Evolutionary conservation across 441 rosid species (phyloP).

Genomic region (Populus hybrid): DNA sequence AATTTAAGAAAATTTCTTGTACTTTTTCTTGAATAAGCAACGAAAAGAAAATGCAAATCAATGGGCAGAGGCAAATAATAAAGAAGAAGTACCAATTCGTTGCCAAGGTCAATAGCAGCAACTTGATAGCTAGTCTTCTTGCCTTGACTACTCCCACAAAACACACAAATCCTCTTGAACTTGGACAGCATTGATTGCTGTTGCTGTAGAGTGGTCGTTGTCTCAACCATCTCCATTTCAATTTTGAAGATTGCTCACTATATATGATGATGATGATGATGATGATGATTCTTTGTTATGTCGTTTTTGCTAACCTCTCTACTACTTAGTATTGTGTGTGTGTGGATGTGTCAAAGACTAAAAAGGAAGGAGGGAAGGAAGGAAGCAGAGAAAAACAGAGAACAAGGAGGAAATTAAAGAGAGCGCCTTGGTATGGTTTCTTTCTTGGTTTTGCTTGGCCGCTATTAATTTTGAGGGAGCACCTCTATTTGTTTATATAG

Average conservation of each 20-base stretch:
- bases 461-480: slow-evolving; percentile 16
- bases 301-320: slow-evolving; percentile 8
- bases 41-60: slow-evolving; percentile 1
- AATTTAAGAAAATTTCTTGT: not conserved
- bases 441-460: slow-evolving; percentile 21
- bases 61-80: not conserved
- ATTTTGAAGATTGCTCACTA: not conserved
- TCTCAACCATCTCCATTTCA: slow-evolving; percentile 50
- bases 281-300: not conserved
- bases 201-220: slow-evolving; percentile 32
- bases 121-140: slow-evolving; percentile 92
- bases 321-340: not conserved
- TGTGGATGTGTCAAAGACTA: not conserved
- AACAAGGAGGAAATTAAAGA: slow-evolving; percentile 18
- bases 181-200: slow-evolving; percentile 36
- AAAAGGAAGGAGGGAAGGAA: not conserved
- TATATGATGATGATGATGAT: slow-evolving; percentile 6
- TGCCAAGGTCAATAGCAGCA: slow-evolving; percentile 96
- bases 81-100: slow-evolving; percentile 66
- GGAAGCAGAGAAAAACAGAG: not conserved
- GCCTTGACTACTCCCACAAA: slow-evolving; percentile 97
- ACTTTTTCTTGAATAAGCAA: not conserved
- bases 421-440: not conserved
- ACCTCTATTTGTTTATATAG: slow-evolving; percentile 33
- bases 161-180: slow-evolving; percentile 90